Evolutionary conservation across 164 flowering plant species (phyloP).

Genomic region (Brasenia schreberi): DNA sequence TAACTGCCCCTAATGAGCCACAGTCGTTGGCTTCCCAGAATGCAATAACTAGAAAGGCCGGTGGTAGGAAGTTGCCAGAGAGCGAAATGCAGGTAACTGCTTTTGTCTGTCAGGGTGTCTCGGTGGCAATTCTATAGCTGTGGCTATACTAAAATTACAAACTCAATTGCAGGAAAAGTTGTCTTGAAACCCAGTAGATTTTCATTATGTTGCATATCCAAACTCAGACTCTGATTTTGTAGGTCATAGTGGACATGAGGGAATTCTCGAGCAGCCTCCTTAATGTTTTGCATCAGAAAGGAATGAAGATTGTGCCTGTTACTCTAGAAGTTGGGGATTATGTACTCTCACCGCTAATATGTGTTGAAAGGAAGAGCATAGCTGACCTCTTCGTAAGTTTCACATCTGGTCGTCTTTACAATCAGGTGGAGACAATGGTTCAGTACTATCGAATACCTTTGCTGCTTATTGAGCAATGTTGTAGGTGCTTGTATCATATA

Average conservation of each 20-base stretch:
- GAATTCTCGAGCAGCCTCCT: constrained; percentile 99
- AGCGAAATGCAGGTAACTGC: constrained; percentile 68
- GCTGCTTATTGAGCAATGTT: constrained; percentile 90
- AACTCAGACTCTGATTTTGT: constrained; percentile 3
- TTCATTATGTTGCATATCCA: no score
- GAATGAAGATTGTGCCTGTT: constrained; percentile 88
- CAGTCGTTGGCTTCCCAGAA: constrained; percentile 41
- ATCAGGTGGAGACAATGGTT: constrained; percentile 87
- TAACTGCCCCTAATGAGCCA: constrained; percentile 30
- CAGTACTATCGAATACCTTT: constrained; percentile 90
- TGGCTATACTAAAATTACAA: no score
- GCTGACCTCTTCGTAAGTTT: constrained; percentile 89
- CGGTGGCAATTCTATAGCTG: not conserved
- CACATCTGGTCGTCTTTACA: constrained; percentile 86
- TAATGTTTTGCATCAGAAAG: constrained; percentile 95
- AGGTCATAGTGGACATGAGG: constrained; percentile 98
- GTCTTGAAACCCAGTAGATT: no score
- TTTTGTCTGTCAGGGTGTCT: not conserved
- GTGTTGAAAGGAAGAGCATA: constrained; percentile 95
- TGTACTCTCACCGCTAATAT: constrained; percentile 84
- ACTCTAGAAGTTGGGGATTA: constrained; percentile 96
- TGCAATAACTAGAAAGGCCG: constrained; percentile 82
- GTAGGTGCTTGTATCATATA: no score
- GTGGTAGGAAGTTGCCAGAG: constrained; percentile 79
- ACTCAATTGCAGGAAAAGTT: no score